Base-by-base conservation (phyloP, 2,329 filamentous ascomycete genomes). In the Calonectria henricotiae region DNA sequence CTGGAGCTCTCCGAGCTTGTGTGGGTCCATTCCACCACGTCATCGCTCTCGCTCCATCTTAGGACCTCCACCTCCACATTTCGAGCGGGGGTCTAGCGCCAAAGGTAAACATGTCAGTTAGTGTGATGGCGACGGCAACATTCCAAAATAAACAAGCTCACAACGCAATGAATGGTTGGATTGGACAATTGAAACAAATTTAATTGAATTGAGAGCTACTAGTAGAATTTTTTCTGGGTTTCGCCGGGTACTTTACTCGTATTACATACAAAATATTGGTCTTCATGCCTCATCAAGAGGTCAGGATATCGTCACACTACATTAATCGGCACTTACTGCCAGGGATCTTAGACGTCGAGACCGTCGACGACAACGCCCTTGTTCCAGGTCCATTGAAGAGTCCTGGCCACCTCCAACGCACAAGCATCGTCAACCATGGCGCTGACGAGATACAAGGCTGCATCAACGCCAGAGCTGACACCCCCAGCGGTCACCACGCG, bases 341-440 rank as follows among this genome's bases (percentile, higher is more conserved):
- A 77, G 73, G 77, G 74, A 78, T 78, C 74, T 79, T 90, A 96
- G 82, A 96, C 93, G 84, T 96, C 94, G 81, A 95, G 90, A 73
- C 93, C 93, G 81, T 96, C 93, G 76, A 96, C 92, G 76, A 95
- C 93, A 81, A 93, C 87, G 76, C 94, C 94, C 90, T 95, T 96
- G 82, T 89, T 89, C 94, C 94, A 97, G 79, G 88, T 90, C 87
- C 95, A 93, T 85, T 96, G 93, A 87, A 96, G 90, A 75, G 89
- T 77, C 73, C 91, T 89, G 79, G 93, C 92, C 74, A 94, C 91
- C 84, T 96, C 93, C 69, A 90, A 88, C 73, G 94, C 94, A 70
- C 91, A 88, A 65, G 93, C 93, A 79, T 94, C 90, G 71, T 91
- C 93, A 61, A 96, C 93, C 82, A 97, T 85, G 75, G 94, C 93